Base-by-base conservation (phyloP, 305 asterid genomes). In the Rubia balearica region DNA sequence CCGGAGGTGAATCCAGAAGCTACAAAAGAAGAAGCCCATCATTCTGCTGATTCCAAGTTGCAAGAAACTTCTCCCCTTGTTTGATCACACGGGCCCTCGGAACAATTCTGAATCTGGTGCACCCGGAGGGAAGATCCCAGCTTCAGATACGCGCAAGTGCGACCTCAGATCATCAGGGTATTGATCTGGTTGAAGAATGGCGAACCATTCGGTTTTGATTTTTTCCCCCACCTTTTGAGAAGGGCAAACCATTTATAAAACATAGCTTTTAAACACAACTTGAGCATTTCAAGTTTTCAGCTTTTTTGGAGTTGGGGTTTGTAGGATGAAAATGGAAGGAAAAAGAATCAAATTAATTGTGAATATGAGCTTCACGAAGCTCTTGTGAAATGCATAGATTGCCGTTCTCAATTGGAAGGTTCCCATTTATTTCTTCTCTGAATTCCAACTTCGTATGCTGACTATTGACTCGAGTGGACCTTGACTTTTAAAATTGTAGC, bases 1-100 rank as follows among this genome's bases (percentile, higher is more conserved):
- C 71, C 75, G n/a, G 59, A 64, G 14, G 71, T 69, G 74, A 79
- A 80, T 78, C 82, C 73, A n/a, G 83, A 72, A 70, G 45, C 73
- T 71, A 30, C 76, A 62, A 68, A 71, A 13, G 73, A 71, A 64
- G 74, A 67, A 63, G 70, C 33, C 79, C 60, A 45, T 53, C 74
- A 56, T 67, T 43, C 71, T 38, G 59, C 73, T 46, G 42, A 73
- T 62, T 68, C 74, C 60, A 71, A 49, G 42, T 69, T 62, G 6
- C 56, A 36, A 2, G 59, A 76, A 67, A 71, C 77, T 36, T 45
- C 76, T 67, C 69, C 65, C 38, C 65, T 61, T 42, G 75, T 40
- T 61, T 76, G 79, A 19, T 46, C 72, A 62, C n/a, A 74, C 40
- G 73, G 56, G 24, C 55, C 41, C 43, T 56, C 8, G n/a, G 38